Conservation (phyloP, 75 land plant species). For the Selaginella moellendorffii region DNA sequence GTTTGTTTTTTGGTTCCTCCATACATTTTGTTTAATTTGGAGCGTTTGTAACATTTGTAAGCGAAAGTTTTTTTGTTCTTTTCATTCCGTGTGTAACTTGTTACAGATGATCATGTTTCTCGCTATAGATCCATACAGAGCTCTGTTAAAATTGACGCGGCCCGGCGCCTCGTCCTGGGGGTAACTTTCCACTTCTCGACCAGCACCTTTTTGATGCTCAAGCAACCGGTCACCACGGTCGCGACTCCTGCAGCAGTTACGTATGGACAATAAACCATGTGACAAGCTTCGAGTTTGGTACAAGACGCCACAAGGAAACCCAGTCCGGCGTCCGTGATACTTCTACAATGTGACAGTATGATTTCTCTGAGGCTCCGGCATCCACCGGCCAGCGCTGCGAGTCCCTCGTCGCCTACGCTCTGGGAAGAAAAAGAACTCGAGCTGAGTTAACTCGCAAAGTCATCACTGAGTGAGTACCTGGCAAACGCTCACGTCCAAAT, state of each 20-base stretch:
- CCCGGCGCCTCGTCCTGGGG: constrained; percentile 47
- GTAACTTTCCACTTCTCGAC: constrained; percentile 82
- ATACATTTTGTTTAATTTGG: too few species aligned
- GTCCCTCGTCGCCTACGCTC: constrained; percentile 57
- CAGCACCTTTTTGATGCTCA: constrained; percentile 59
- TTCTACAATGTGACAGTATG: constrained; percentile 65
- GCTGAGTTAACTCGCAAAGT: not conserved
- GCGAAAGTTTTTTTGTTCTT: too few species aligned
- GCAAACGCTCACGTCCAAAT: constrained; percentile 70
- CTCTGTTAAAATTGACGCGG: constrained; percentile 45
- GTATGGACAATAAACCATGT: constrained; percentile 78
- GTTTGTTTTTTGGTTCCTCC: too few species aligned
- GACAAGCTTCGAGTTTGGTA: constrained; percentile 57
- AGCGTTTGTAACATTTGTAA: too few species aligned
- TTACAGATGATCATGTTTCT: too few species aligned
- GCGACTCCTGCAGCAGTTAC: constrained; percentile 71
- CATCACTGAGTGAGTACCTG: constrained; percentile 33
- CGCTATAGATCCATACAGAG: constrained; percentile 37
- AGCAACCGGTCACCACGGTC: constrained; percentile 56
- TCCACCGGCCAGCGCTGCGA: constrained; percentile 54
- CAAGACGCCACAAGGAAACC: constrained; percentile 42
- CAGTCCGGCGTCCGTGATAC: constrained; percentile 61
- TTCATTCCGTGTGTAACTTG: too few species aligned
- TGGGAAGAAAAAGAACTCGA: constrained; percentile 17
- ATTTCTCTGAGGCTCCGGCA: constrained; percentile 64